Conservation (phyloP, 768 basidiomycete genomes). For the Fibroporia radiculosa region DNA sequence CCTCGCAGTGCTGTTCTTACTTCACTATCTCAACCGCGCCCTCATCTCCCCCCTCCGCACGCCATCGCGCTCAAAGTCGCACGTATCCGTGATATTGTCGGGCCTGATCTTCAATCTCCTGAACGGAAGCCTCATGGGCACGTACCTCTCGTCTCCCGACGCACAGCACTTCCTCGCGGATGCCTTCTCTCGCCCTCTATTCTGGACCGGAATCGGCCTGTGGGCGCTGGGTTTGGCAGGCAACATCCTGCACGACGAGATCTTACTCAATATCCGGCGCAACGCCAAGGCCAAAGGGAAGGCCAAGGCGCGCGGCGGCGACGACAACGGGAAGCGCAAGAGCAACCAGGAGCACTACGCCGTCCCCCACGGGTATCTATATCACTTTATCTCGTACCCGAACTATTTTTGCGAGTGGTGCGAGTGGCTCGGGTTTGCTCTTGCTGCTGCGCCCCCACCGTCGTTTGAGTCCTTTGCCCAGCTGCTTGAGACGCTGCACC, state of each 20-base stretch:
- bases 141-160: slow-evolving; percentile 56
- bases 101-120: slow-evolving; percentile 60
- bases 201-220: slow-evolving; percentile 55
- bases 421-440: slow-evolving; percentile 86
- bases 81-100: slow-evolving; percentile 51
- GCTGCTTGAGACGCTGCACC: slow-evolving; percentile 39
- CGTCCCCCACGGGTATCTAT: slow-evolving; percentile 75
- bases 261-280: slow-evolving; percentile 75
- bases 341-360: slow-evolving; percentile 45
- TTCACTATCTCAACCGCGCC: slow-evolving; percentile 82
- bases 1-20: slow-evolving; percentile 50
- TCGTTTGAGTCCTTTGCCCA: slow-evolving; percentile 23
- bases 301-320: slow-evolving; percentile 11
- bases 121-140: slow-evolving; percentile 66
- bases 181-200: slow-evolving; percentile 31
- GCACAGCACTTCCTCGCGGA: slow-evolving; percentile 36
- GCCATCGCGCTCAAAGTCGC: slow-evolving; percentile 69
- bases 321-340: slow-evolving; percentile 27
- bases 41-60: slow-evolving; percentile 74
- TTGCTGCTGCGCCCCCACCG: slow-evolving; percentile 57
- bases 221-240: slow-evolving; percentile 71
- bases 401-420: slow-evolving; percentile 95
- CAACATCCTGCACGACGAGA: slow-evolving; percentile 86
- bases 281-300: slow-evolving; percentile 36
- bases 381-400: slow-evolving; percentile 76